Evolutionary conservation across 1,139 yeast genomes (phyloP).

Genomic region (Kazachstania sp.): DNA sequence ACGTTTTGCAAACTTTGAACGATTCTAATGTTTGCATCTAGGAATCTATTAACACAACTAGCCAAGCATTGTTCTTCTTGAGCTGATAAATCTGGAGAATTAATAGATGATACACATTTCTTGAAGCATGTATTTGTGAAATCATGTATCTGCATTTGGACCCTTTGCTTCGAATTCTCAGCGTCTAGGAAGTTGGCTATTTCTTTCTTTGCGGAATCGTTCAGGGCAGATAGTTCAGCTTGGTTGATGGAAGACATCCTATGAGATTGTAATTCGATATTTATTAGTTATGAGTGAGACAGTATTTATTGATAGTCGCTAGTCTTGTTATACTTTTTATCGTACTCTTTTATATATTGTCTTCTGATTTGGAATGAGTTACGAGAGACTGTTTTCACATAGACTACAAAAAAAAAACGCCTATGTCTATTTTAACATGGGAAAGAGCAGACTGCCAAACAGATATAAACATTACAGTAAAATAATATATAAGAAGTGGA

Average conservation of each 20-base stretch:
- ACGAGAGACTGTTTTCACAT: no score
- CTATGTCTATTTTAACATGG: no score
- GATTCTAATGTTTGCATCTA: conserved; percentile 80
- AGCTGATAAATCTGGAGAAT: conserved; percentile 43
- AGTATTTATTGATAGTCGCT: no score
- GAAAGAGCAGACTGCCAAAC: no score
- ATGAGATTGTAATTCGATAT: no score
- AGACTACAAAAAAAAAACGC: no score
- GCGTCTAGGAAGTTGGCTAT: conserved; percentile 67
- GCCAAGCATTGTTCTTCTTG: conserved; percentile 65
- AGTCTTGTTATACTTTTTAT: no score
- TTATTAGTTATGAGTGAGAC: no score
- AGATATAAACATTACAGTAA: no score
- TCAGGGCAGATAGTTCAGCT: conserved; percentile 54
- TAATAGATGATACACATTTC: conserved; percentile 61
- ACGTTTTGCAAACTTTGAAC: conserved; percentile 44
- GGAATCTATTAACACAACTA: conserved; percentile 76
- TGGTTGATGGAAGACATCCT: conserved; percentile 45
- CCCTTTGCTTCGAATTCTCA: conserved; percentile 81
- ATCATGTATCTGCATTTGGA: conserved; percentile 75
- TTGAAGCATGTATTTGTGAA: conserved; percentile 89
- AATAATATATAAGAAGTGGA: no score
- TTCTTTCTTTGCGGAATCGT: conserved; percentile 64
- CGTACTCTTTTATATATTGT: no score
- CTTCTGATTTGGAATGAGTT: no score